Percentiles rank a stretch among this genome's conserved stretches.
phyloP scores from a whole-genome alignment of 2,329 filamentous ascomycete genomes.

The Bipolaris sorokiniana region DNA sequence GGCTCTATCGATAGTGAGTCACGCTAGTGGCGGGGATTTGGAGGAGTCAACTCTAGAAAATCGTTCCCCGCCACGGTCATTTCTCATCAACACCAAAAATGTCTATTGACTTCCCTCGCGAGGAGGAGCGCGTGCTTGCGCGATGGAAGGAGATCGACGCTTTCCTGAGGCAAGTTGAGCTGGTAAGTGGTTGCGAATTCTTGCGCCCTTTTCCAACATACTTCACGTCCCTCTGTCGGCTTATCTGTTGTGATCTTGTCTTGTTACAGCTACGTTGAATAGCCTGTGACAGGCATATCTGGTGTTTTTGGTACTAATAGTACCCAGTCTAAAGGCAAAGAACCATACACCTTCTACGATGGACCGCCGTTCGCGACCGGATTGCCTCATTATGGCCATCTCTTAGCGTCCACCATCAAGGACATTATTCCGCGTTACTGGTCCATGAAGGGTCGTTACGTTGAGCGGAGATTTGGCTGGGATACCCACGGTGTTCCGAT shows the following conservation, averaged over 20 bases:
- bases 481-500: constrained; percentile 94
- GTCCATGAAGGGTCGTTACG: constrained; percentile 95
- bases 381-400: constrained; percentile 73
- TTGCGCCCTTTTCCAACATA: background rate
- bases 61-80: constrained; percentile 36
- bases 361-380: constrained; percentile 63
- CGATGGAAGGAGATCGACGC: constrained; percentile 92
- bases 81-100: constrained; percentile 54
- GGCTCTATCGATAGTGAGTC: constrained; percentile 36
- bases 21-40: constrained; percentile 23
- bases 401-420: constrained; percentile 93
- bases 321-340: constrained; percentile 70
- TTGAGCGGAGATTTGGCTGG: constrained; percentile 93
- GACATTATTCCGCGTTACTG: constrained; percentile 96
- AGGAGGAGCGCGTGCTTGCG: constrained; percentile 83
- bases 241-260: background rate
- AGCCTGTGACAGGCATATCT: background rate
- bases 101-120: constrained; percentile 91
- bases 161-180: constrained; percentile 84
- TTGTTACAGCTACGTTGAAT: background rate
- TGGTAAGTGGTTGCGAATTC: constrained; percentile 50
- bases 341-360: constrained; percentile 94
- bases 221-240: background rate
- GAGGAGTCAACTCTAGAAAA: constrained; percentile 37
- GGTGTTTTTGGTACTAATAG: background rate